Base-by-base conservation (phyloP, 2,329 filamentous ascomycete species). In the Leptographium galeiforme region DNA sequence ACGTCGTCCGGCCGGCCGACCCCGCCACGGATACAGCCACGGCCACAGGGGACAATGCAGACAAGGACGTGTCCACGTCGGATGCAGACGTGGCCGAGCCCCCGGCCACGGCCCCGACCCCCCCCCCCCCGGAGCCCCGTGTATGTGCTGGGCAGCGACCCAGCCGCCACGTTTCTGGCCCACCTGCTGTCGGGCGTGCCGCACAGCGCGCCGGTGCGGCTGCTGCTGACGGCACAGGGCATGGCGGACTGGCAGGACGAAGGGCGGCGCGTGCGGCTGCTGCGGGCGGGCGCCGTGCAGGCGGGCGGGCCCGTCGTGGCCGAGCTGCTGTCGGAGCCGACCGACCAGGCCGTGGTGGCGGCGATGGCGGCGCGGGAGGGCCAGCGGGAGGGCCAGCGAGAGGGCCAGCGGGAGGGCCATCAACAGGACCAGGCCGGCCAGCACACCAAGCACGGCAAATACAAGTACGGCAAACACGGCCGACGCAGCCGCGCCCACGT, bases 151-250 rank as follows among this genome's bases (percentile, higher is more conserved):
- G 64, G 64, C 2, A 48, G 56, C 46, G 59, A 65, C 55, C 43
- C 56, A 12, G 51, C 46, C 10, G 64, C 63, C 8, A 58, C 57
- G 39, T 67, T 63, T 48, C 60, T 68, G 51, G 59, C 64, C 1
- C 63, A 67, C 52, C 53, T 58, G 2, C 54, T 68, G 16, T 61
- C 66, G 12, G 58, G 60, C 30, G 60, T 61, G 50, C 50, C 60
- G 6, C 55, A 59, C 3, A 60, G 61, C 18, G 63, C 65, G 5
- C 63, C 64, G 0, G 61, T 65, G 36, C 61, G 60, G 32, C 61
- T 65, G 52, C 53, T 68, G 8, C 55, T 66, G 18, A 56, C 62
- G 46, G 54, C 49, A 13, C 41, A 18, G 39, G 44, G 45, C 16
- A 53, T 56, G 57, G 54, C 47, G 70, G 50, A 46, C 25, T 66